Evolutionary conservation across 202 grass and related monocot species (phyloP), one percentile per base, ranked within the genome.

Genomic region (Panicum virgatum): DNA sequence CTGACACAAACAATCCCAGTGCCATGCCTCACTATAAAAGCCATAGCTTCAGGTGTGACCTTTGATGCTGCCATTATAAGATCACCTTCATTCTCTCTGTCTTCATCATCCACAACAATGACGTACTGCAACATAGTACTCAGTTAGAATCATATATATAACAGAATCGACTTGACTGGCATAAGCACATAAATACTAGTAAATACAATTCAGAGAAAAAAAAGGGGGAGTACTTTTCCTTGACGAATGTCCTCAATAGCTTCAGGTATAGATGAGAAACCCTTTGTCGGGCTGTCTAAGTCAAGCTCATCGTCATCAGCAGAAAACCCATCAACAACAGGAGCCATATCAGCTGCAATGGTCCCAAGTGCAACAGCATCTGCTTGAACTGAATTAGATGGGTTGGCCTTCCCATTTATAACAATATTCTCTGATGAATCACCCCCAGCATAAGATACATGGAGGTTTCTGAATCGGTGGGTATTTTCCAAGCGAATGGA

Each of bases 1-100:
- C 95, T 97, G 20, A 97, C 95, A 89, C 95, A 97, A 15, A 97
- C 95, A 80, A 97, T 97, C 62, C 95, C 95, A 23, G 92, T 97
- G 39, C 95, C 92, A 84, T 94, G 88, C 66, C 84, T 97, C 42
- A 97, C 95, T 86, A 97, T 88, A 77, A 97, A 97, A 80, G 95
- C 92, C 90, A 94, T 94, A 38, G 84, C 85, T 67, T 92, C 92
- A 57, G 95, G 90, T 68, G 92, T 97, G 54, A 91, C 92, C 62
- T 87, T 90, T 84, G 95, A 94, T 79, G 95, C 90, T 81, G 92
- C 88, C 92, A 97, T 97, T 88, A 97, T 97, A 83, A 97, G 95
- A 82, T 97, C 95, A 71, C 95, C 95, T 86, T 97, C 92, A 78
- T 97, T 97, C 69, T 97, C 95, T 92, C 90, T 97, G 39, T 93